phyloP scores from a whole-genome alignment of 1,139 yeast genomes.

The Lodderomyces theae region DNA sequence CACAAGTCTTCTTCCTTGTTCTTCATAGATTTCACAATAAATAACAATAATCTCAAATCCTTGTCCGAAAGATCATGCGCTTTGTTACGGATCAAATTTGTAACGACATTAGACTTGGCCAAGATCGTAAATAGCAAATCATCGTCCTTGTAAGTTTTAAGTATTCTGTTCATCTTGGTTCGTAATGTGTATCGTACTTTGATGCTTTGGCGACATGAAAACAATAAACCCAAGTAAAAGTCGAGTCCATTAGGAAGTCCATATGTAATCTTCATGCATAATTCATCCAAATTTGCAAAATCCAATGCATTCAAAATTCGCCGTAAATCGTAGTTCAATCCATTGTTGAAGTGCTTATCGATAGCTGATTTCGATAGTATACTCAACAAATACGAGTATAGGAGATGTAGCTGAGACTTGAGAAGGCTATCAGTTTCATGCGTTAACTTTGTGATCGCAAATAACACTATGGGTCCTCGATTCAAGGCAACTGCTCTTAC shows the following conservation, averaged over 20 bases:
- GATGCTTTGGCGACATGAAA: constrained; percentile 31
- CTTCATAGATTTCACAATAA: constrained; percentile 27
- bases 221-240: constrained; percentile 27
- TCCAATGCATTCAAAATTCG: constrained; percentile 70
- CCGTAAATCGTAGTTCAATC: constrained; percentile 81
- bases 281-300: constrained; percentile 59
- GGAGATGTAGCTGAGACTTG: constrained; percentile 63
- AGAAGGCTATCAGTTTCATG: constrained; percentile 35
- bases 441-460: constrained; percentile 60
- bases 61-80: constrained; percentile 30
- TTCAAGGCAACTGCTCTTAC: constrained; percentile 60
- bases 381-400: constrained; percentile 77
- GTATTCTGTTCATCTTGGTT: constrained; percentile 22
- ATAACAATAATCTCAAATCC: constrained; percentile 32
- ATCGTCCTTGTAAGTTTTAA: constrained; percentile 8
- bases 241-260: constrained; percentile 25
- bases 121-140: constrained; percentile 39
- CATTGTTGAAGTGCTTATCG: constrained; percentile 59
- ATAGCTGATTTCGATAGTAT: constrained; percentile 77
- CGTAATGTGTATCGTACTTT: constrained; percentile 35
- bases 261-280: constrained; percentile 53
- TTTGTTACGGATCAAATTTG: constrained; percentile 35
- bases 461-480: constrained; percentile 67
- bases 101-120: constrained; percentile 22
- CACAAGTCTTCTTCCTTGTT: constrained; percentile 66